A percentile compares a stretch with the other conserved stretches of the same genome.
Evolutionary conservation across 305 asterid genomes (phyloP).

Genomic region (Striga hermonthica): DNA sequence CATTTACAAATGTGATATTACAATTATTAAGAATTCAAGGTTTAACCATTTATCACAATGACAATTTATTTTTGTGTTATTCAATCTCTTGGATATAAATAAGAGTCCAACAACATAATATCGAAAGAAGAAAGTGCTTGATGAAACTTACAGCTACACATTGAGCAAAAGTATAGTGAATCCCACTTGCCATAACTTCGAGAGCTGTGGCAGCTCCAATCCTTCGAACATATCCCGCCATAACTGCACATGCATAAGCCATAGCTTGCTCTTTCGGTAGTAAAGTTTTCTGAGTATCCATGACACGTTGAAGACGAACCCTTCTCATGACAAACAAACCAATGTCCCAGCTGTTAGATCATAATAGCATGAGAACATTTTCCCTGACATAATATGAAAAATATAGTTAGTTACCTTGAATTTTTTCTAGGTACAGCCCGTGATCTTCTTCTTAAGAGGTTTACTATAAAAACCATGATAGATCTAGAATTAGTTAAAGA

Average conservation of each 20-base stretch:
- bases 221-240: conserved; percentile 78
- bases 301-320: conserved; percentile 59
- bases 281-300: conserved; percentile 72
- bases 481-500: conserved; percentile 23
- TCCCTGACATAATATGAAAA: too few relatives aligned
- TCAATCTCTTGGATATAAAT: not conserved
- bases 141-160: conserved; percentile 80
- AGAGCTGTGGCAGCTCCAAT: conserved; percentile 82
- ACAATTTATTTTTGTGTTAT: too few relatives aligned
- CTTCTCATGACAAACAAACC: conserved; percentile 34
- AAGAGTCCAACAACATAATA: not conserved
- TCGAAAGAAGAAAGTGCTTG: not conserved
- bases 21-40: not conserved
- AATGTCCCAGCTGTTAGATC: conserved; percentile 25
- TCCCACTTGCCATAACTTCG: conserved; percentile 90
- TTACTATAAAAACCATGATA: conserved; percentile 37
- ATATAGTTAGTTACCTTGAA: conserved; percentile 50
- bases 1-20: not conserved
- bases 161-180: conserved; percentile 79
- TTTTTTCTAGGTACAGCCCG: conserved; percentile 54
- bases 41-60: not conserved
- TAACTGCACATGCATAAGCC: conserved; percentile 90
- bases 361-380: conserved; percentile 10
- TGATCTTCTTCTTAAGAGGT: conserved; percentile 47
- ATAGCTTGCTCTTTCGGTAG: conserved; percentile 86